Evolutionary conservation across 805 yeast genomes (phyloP).

Genomic region (Diddensiella caesifluorescens): DNA sequence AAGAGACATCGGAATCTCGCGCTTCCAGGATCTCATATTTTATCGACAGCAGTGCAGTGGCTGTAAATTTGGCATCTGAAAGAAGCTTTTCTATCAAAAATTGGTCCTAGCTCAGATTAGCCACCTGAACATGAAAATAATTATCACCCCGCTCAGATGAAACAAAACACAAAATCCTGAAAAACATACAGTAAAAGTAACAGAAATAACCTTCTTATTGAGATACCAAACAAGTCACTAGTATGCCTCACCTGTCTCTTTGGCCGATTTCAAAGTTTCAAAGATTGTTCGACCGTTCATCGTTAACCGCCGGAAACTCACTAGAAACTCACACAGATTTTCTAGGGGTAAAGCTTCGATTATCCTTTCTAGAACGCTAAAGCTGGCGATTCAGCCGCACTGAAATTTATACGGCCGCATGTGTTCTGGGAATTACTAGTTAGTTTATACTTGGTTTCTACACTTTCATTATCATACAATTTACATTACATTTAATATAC

Average conservation of each 20-base stretch:
- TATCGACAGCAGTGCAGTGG: slow-evolving; percentile 21
- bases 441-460: no score
- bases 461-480: no score
- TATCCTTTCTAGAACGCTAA: no score
- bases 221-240: background rate
- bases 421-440: no score
- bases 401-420: no score
- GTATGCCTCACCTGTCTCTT: slow-evolving; percentile 8
- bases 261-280: slow-evolving; percentile 15
- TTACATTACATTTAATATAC: no score
- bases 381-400: no score
- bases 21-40: slow-evolving; percentile 24
- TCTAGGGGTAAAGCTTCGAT: no score
- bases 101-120: background rate
- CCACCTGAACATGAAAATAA: background rate
- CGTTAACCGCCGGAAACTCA: no score
- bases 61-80: slow-evolving; percentile 20
- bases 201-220: background rate
- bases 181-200: background rate
- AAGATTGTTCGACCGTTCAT: slow-evolving; percentile 18
- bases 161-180: no score
- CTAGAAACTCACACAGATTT: no score
- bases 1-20: slow-evolving; percentile 14
- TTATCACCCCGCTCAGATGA: background rate
- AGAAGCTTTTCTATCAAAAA: slow-evolving; percentile 15